These are phyloP conservation scores for Alternaria sp. DNA, from an alignment of 2,329 filamentous ascomycete genomes.

Conservation along the genomic window DNA sequence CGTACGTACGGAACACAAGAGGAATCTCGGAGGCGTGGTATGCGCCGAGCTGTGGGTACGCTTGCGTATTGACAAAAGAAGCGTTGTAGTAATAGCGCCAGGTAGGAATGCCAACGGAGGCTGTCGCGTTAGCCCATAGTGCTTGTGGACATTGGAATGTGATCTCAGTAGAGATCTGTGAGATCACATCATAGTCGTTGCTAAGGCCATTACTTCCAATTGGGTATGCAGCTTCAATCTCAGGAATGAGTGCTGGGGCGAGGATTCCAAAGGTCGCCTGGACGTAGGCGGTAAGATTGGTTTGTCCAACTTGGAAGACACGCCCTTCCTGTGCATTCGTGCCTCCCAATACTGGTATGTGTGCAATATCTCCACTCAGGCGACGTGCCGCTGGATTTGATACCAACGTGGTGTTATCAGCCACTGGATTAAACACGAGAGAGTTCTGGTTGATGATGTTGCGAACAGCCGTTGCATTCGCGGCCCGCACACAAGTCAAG, in stretches of 20 bases:
- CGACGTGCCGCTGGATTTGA: slow-evolving; percentile 26
- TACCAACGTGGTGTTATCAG: slow-evolving; percentile 37
- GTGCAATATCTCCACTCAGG: slow-evolving; percentile 33
- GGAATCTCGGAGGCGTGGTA: slow-evolving; percentile 39
- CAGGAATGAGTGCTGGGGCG: slow-evolving; percentile 21
- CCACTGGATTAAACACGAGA: slow-evolving; percentile 29
- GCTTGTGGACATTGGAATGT: slow-evolving; percentile 33
- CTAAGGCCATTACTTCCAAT: slow-evolving; percentile 22
- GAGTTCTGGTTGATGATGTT: slow-evolving; percentile 28
- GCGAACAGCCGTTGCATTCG: slow-evolving; percentile 28
- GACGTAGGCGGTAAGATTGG: slow-evolving; percentile 29
- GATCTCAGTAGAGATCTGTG: slow-evolving; percentile 28
- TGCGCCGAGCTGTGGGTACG: slow-evolving; percentile 21
- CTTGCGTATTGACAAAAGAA: slow-evolving; percentile 35
- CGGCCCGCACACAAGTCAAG: slow-evolving; percentile 35
- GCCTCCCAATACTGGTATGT: slow-evolving; percentile 38
- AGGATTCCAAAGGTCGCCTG: slow-evolving; percentile 21
- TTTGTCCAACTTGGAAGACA: slow-evolving; percentile 30
- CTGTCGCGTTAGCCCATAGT: slow-evolving; percentile 35
- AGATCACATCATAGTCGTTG: slow-evolving; percentile 28
- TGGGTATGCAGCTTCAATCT: slow-evolving; percentile 34
- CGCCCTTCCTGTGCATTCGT: slow-evolving; percentile 41
- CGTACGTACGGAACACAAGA: slow-evolving; percentile 36
- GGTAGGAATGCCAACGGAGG: slow-evolving; percentile 30
- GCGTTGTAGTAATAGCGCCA: slow-evolving; percentile 46